Percentiles rank a stretch among this genome's conserved stretches.
Conservation (phyloP, 2,329 filamentous ascomycete genomes). For the Myriangium duriaei region DNA sequence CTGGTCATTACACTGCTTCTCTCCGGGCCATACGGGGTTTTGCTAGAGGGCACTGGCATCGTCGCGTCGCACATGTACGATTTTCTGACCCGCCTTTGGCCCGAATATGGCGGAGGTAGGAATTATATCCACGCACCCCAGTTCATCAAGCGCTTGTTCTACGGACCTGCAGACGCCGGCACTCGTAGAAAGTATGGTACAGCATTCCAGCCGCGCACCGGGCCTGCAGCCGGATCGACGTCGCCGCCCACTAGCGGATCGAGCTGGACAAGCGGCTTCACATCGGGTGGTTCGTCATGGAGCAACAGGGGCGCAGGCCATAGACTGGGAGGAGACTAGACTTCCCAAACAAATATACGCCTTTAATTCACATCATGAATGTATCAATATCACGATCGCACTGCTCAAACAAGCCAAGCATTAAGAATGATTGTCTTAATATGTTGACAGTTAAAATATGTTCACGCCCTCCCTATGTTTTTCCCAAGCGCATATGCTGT, state of each 20-base stretch:
- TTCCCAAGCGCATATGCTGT: no score
- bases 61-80: constrained; percentile 81
- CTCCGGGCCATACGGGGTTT: constrained; percentile 42
- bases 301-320: constrained; percentile 49
- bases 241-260: constrained; percentile 19
- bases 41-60: constrained; percentile 63
- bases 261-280: constrained; percentile 22
- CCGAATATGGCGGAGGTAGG: constrained; percentile 70
- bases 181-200: constrained; percentile 50
- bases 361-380: neutral
- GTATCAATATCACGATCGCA: neutral
- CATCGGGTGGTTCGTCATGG: constrained; percentile 33
- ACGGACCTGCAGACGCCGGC: constrained; percentile 30
- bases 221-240: constrained; percentile 25
- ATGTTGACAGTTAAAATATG: no score
- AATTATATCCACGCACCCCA: constrained; percentile 65
- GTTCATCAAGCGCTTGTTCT: constrained; percentile 56
- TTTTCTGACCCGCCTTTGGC: constrained; percentile 79
- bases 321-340: constrained; percentile 40
- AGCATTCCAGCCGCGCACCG: constrained; percentile 36
- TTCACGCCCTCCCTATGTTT: no score
- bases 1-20: constrained; percentile 62
- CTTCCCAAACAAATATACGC: neutral
- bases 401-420: no score
- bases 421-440: no score